phyloP scores from a whole-genome alignment of 352 stramenopile genomes.

The Globisporangium viniferum region DNA sequence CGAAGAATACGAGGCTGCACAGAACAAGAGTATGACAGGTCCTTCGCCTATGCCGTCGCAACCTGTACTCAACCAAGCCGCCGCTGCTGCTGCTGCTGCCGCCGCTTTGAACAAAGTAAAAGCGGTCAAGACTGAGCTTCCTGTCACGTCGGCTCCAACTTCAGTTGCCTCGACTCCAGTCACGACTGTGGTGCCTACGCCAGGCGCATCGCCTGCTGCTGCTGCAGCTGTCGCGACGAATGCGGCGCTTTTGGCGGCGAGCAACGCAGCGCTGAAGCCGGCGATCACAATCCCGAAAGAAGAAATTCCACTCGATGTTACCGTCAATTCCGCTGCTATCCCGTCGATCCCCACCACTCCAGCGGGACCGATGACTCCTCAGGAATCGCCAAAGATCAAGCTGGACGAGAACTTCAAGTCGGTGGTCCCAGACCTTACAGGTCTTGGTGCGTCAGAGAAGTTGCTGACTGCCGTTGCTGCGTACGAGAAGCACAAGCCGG shows the following conservation, averaged over 20 bases:
- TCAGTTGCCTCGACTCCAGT: constrained; percentile 15
- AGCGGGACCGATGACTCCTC: constrained; percentile 1
- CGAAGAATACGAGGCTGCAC: constrained; percentile 72
- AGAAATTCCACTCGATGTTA: constrained; percentile 2
- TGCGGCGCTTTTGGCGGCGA: constrained; percentile 6
- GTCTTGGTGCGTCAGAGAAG: constrained; percentile 71
- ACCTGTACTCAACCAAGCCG: constrained; percentile 23
- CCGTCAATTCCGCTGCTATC: background rate
- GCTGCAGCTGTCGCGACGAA: constrained; percentile 10
- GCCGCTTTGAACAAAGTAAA: constrained; percentile 35
- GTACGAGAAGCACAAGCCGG: constrained; percentile 82
- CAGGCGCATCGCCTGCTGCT: constrained; percentile 9
- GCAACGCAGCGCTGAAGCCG: constrained; percentile 17
- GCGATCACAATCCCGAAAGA: constrained; percentile 3
- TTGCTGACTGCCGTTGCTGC: constrained; percentile 73
- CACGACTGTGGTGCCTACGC: constrained; percentile 9
- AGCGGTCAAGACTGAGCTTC: constrained; percentile 29
- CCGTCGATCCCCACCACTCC: background rate
- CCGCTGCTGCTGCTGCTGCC: constrained; percentile 24
- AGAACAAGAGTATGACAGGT: constrained; percentile 45
- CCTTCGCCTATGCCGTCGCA: constrained; percentile 22
- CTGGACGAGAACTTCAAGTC: constrained; percentile 58
- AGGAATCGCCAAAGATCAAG: constrained; percentile 27
- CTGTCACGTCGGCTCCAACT: constrained; percentile 6
- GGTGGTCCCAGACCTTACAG: constrained; percentile 70